Conservation (phyloP, 768 basidiomycete genomes). For the Polyporus arcularius region DNA sequence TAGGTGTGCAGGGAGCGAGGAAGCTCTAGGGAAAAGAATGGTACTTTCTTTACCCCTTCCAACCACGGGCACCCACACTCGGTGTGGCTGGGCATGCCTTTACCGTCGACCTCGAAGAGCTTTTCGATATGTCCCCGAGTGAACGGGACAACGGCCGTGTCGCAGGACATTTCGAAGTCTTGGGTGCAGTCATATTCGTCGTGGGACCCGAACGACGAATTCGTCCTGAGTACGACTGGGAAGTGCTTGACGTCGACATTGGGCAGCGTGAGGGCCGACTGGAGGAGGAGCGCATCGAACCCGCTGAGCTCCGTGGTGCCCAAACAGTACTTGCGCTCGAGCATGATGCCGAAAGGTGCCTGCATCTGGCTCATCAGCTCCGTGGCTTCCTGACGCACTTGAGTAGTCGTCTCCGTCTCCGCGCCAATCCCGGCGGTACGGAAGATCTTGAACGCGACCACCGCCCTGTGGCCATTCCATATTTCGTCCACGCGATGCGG, state of each 20-base stretch:
- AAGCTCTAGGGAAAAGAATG: slow-evolving; percentile 15
- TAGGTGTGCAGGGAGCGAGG: neutral
- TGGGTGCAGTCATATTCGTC: slow-evolving; percentile 30
- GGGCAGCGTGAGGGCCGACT: slow-evolving; percentile 2
- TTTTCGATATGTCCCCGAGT: slow-evolving; percentile 24
- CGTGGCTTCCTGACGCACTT: neutral
- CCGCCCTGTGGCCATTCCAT: slow-evolving; percentile 26
- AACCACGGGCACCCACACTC: neutral
- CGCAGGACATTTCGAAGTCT: slow-evolving; percentile 16
- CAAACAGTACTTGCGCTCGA: slow-evolving; percentile 30
- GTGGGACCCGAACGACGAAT: neutral
- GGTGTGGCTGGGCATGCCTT: neutral
- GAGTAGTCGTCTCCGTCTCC: neutral
- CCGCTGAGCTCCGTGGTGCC: slow-evolving; percentile 28
- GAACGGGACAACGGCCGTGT: slow-evolving; percentile 23
- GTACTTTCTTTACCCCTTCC: slow-evolving; percentile 6
- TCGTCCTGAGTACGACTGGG: slow-evolving; percentile 20
- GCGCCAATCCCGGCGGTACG: neutral
- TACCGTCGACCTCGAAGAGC: neutral
- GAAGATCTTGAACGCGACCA: slow-evolving; percentile 35
- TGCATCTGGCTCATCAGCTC: slow-evolving; percentile 14
- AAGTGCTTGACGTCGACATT: slow-evolving; percentile 19
- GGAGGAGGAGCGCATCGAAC: slow-evolving; percentile 24
- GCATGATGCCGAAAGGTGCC: slow-evolving; percentile 29
- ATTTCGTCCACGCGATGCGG: slow-evolving; percentile 24